phyloP scores from a whole-genome alignment of 495 filamentous ascomycete genomes.

The Daldinia bambusicola region DNA sequence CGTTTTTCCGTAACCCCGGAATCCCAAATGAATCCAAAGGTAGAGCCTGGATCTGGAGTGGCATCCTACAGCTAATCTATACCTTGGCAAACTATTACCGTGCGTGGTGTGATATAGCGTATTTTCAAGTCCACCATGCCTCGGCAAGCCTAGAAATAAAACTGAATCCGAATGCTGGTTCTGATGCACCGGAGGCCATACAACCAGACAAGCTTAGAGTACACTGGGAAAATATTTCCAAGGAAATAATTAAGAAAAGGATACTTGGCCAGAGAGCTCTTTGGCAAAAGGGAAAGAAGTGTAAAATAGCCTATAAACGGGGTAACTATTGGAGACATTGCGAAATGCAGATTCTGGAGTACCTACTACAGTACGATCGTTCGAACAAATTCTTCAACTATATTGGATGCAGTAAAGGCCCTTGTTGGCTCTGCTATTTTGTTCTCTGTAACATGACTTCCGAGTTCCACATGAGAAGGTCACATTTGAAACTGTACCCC shows the following conservation, averaged over 20 bases:
- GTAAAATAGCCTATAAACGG: too few species aligned
- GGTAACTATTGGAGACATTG: slow-evolving; percentile 22
- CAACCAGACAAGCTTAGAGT: too few species aligned
- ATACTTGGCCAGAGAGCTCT: too few species aligned
- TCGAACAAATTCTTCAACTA: slow-evolving; percentile 13
- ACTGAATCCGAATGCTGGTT: too few species aligned
- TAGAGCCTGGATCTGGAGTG: too few species aligned
- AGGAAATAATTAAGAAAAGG: too few species aligned
- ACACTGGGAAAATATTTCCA: too few species aligned
- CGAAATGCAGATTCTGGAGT: slow-evolving; percentile 24
- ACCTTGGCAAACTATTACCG: slow-evolving; percentile 13
- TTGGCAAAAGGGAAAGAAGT: too few species aligned
- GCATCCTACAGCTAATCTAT: too few species aligned
- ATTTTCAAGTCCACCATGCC: background rate
- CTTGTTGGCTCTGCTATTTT: slow-evolving; percentile 33
- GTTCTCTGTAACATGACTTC: slow-evolving; percentile 4
- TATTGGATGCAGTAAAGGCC: slow-evolving; percentile 28
- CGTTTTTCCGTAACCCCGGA: too few species aligned
- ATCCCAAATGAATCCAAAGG: too few species aligned
- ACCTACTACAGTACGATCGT: background rate
- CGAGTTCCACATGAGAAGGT: slow-evolving; percentile 9
- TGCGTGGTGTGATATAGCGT: slow-evolving; percentile 29
- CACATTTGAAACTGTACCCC: slow-evolving; percentile 21
- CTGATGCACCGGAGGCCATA: too few species aligned
- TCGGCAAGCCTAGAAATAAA: slow-evolving; percentile 1